phyloP scores from a whole-genome alignment of 2,329 filamentous ascomycete species.

The Trichoderma koningii region DNA sequence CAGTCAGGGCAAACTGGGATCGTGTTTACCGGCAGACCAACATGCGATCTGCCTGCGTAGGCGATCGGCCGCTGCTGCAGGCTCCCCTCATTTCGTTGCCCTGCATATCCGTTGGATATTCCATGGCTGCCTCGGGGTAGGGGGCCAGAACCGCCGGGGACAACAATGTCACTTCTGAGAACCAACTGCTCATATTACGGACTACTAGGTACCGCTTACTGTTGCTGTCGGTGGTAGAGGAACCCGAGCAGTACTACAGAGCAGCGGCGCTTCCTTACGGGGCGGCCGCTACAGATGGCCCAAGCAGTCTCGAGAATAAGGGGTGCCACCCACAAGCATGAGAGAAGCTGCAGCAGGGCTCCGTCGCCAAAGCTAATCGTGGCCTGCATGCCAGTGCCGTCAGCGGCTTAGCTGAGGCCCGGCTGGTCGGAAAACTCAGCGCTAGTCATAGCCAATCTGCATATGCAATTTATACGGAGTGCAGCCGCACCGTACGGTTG shows the following conservation, averaged over 20 bases:
- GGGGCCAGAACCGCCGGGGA: background rate
- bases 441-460: constrained; percentile 23
- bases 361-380: constrained; percentile 18
- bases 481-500: constrained; percentile 6
- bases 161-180: background rate
- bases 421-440: constrained; percentile 21
- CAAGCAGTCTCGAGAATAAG: background rate
- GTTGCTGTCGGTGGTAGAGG: no score
- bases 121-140: background rate
- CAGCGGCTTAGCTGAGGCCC: constrained; percentile 21
- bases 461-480: constrained; percentile 19
- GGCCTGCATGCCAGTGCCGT: constrained; percentile 7
- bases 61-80: constrained; percentile 22
- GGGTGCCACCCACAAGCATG: background rate
- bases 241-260: background rate
- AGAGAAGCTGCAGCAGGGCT: background rate
- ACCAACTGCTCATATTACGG: background rate
- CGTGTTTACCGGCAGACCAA: constrained; percentile 8
- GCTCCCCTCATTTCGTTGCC: constrained; percentile 15
- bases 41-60: constrained; percentile 14
- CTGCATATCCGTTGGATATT: constrained; percentile 9
- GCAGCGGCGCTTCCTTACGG: background rate
- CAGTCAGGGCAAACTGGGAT: background rate
- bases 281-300: background rate
- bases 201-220: background rate